Conservation (phyloP, 2,329 filamentous ascomycete species). For the Aspergillus ibericus region DNA sequence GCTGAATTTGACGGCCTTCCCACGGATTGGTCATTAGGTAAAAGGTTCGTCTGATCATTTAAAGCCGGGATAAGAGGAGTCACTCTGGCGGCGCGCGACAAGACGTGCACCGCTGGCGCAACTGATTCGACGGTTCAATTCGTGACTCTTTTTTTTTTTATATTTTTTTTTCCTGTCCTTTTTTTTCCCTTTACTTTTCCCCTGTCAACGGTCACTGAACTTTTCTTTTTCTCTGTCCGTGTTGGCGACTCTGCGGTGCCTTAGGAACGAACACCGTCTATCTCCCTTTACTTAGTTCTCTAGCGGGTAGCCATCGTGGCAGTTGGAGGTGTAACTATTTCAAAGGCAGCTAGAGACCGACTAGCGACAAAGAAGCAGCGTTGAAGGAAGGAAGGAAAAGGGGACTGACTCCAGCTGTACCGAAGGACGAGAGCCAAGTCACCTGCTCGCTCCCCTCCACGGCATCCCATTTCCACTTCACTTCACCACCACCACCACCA, state of each 20-base stretch:
- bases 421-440: not conserved
- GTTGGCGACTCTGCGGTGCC: not conserved
- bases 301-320: not conserved
- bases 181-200: not conserved
- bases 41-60: slow-evolving; percentile 7
- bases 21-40: slow-evolving; percentile 20
- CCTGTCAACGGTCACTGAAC: not conserved
- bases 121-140: not conserved
- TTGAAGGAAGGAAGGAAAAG: not conserved
- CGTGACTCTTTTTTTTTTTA: not conserved
- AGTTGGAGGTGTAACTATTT: not conserved
- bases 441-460: slow-evolving; percentile 1
- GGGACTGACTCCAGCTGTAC: not conserved
- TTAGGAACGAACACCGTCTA: not conserved
- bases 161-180: not conserved
- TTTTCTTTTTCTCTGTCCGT: not conserved
- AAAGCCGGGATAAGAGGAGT: slow-evolving; percentile 8
- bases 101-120: not conserved
- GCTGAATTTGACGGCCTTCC: slow-evolving; percentile 20
- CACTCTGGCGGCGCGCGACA: not conserved
- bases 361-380: not conserved
- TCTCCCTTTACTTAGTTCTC: not conserved
- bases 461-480: slow-evolving; percentile 2
- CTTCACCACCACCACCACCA: not conserved
- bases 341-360: not conserved